Percentiles rank a stretch among this genome's conserved stretches.
Evolutionary conservation across 768 basidiomycete genomes (phyloP).

Genomic region (Tulasnella sp.): DNA sequence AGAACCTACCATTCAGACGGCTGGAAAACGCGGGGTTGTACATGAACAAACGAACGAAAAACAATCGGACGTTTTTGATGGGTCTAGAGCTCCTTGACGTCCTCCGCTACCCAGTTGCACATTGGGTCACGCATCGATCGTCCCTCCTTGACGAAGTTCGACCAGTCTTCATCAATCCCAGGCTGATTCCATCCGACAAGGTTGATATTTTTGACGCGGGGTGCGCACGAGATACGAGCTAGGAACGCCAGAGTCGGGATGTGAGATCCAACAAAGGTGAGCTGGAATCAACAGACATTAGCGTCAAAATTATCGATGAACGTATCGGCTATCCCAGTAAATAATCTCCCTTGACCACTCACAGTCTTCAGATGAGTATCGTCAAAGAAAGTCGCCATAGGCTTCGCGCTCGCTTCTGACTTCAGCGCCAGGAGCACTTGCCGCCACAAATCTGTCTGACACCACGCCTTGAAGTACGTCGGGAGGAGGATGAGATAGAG

Average conservation of each 20-base stretch:
- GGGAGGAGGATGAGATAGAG: slow-evolving; percentile 14
- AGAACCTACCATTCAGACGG: too few relatives aligned
- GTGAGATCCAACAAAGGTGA: slow-evolving; percentile 9
- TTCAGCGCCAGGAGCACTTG: slow-evolving; percentile 1
- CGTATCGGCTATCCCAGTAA: neutral
- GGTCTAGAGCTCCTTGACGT: too few relatives aligned
- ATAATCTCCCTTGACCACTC: too few relatives aligned
- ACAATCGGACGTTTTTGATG: too few relatives aligned
- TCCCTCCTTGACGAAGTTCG: slow-evolving; percentile 13
- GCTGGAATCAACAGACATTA: too few relatives aligned
- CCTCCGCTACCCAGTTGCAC: too few relatives aligned
- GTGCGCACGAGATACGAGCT: slow-evolving; percentile 14
- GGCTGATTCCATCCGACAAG: slow-evolving; percentile 16
- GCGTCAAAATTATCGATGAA: neutral
- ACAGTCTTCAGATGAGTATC: slow-evolving; percentile 9
- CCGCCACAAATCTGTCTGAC: slow-evolving; percentile 7
- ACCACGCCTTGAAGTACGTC: slow-evolving; percentile 12
- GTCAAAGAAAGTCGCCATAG: slow-evolving; percentile 17
- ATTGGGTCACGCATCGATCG: neutral
- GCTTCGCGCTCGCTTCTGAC: slow-evolving; percentile 1
- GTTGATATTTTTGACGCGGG: slow-evolving; percentile 2
- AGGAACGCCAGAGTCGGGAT: slow-evolving; percentile 16
- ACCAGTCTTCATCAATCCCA: neutral
- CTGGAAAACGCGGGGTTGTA: too few relatives aligned
- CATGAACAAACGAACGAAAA: too few relatives aligned